Evolutionary conservation across 176 grass and related monocot species (phyloP).

Genomic region (Pharus latifolius): DNA sequence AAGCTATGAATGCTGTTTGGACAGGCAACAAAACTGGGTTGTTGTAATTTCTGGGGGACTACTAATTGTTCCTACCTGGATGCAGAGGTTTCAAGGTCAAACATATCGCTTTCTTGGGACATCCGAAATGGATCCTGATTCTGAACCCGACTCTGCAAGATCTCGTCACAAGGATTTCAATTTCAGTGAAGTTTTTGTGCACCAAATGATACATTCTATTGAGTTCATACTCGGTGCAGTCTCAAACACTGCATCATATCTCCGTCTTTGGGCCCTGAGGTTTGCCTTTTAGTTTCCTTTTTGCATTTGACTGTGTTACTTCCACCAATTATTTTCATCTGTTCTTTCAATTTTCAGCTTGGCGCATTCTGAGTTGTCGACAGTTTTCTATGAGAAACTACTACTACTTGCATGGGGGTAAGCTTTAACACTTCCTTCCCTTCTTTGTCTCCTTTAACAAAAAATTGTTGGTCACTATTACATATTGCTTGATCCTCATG

Average conservation of each 20-base stretch:
- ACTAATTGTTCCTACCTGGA: slow-evolving; percentile 5
- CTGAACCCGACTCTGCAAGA: slow-evolving; percentile 92
- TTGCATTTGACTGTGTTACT: not conserved
- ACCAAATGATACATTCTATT: slow-evolving; percentile 99
- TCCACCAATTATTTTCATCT: slow-evolving; percentile 7
- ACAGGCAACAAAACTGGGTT: not conserved
- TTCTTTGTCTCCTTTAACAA: too few relatives aligned
- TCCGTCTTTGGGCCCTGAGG: slow-evolving; percentile 99
- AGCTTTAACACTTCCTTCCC: slow-evolving; percentile 3
- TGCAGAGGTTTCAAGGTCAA: slow-evolving; percentile 95
- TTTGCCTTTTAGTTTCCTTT: slow-evolving; percentile 35
- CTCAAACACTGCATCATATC: slow-evolving; percentile 98
- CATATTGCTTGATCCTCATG: too few relatives aligned
- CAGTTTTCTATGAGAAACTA: slow-evolving; percentile 97
- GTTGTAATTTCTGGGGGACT: not conserved
- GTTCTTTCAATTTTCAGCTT: slow-evolving; percentile 57
- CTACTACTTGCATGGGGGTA: slow-evolving; percentile 92
- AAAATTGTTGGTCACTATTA: too few relatives aligned
- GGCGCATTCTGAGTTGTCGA: slow-evolving; percentile 95
- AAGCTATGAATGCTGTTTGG: not conserved
- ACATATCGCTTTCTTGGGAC: slow-evolving; percentile 84
- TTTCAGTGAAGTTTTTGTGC: slow-evolving; percentile 98
- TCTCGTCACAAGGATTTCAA: slow-evolving; percentile 85
- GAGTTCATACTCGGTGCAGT: slow-evolving; percentile 98
- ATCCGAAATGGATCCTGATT: slow-evolving; percentile 88